A percentile compares a stretch with the other conserved stretches of the same genome.
Evolutionary conservation across 495 filamentous ascomycete genomes (phyloP).

Genomic region (Penicillium steckii): DNA sequence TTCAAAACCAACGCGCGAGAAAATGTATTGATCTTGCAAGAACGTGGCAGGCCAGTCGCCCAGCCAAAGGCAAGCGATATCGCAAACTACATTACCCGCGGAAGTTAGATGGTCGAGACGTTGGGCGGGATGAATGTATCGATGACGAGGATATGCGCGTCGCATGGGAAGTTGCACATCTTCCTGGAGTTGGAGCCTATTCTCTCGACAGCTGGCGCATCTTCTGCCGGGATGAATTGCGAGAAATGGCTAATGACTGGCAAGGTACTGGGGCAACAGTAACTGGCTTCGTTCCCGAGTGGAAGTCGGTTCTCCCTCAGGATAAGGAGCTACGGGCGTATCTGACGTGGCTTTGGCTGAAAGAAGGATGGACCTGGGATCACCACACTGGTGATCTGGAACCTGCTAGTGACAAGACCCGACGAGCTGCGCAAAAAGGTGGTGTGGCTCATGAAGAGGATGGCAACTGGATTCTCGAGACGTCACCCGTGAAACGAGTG

Average conservation of each 20-base stretch:
- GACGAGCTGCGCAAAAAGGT: slow-evolving; percentile 57
- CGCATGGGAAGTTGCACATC: slow-evolving; percentile 83
- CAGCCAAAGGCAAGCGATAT: slow-evolving; percentile 57
- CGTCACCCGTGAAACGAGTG: slow-evolving; percentile 32
- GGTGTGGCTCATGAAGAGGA: slow-evolving; percentile 61
- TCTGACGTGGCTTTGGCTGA: slow-evolving; percentile 87
- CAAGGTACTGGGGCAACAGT: slow-evolving; percentile 43
- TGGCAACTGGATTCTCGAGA: slow-evolving; percentile 47
- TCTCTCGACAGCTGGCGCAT: slow-evolving; percentile 92
- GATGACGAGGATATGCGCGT: slow-evolving; percentile 41
- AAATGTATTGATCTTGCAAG: slow-evolving; percentile 67
- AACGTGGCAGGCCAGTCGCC: slow-evolving; percentile 66
- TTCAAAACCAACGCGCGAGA: slow-evolving; percentile 62
- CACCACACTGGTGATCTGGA: slow-evolving; percentile 63
- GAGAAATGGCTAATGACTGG: slow-evolving; percentile 61
- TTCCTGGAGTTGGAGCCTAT: slow-evolving; percentile 82
- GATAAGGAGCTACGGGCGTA: slow-evolving; percentile 92
- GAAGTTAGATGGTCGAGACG: slow-evolving; percentile 51
- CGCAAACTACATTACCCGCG: slow-evolving; percentile 68
- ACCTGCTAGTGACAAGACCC: slow-evolving; percentile 51
- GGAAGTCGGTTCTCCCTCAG: slow-evolving; percentile 78
- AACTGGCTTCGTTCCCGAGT: slow-evolving; percentile 57
- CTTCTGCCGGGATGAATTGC: slow-evolving; percentile 80
- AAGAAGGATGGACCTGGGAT: slow-evolving; percentile 84
- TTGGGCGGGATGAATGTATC: slow-evolving; percentile 50